phyloP scores from a whole-genome alignment of 495 filamentous ascomycete species.

The Letharia columbiana region DNA sequence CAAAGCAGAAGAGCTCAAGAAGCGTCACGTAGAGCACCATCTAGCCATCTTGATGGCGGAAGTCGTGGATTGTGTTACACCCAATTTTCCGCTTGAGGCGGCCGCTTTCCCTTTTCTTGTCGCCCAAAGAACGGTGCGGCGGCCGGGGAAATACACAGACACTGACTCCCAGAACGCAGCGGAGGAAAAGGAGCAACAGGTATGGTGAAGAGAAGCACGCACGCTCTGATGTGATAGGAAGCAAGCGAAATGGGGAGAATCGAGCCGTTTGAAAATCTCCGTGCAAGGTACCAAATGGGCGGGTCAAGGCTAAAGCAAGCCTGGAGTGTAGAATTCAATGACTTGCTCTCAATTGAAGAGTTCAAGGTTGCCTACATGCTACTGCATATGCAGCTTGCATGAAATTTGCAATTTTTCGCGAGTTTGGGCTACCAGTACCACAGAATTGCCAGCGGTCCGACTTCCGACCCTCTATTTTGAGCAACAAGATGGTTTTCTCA shows the following conservation, averaged over 20 bases:
- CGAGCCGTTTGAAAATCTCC: conserved; percentile 16
- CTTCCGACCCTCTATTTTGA: too few relatives aligned
- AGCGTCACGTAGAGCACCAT: background rate
- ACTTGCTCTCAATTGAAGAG: background rate
- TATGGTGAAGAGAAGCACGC: background rate
- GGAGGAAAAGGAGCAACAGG: background rate
- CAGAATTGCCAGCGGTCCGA: too few relatives aligned
- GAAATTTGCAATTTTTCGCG: background rate
- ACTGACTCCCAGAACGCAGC: background rate
- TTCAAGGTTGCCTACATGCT: background rate
- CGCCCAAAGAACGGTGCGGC: background rate
- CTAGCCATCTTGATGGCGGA: background rate
- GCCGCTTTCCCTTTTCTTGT: background rate
- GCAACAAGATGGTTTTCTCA: too few relatives aligned
- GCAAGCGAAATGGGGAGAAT: conserved; percentile 3
- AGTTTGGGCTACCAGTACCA: background rate
- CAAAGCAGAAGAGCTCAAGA: background rate
- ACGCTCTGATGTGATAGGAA: background rate
- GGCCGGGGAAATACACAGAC: background rate
- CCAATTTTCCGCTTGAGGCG: background rate
- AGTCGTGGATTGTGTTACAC: background rate
- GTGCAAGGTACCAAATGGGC: conserved; percentile 16
- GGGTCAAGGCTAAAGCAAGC: conserved; percentile 11
- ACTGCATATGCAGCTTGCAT: background rate
- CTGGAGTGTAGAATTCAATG: background rate